Evolutionary conservation across 192 early-diverging fungal genomes (phyloP).

Genomic region (Gonapodya sp.): DNA sequence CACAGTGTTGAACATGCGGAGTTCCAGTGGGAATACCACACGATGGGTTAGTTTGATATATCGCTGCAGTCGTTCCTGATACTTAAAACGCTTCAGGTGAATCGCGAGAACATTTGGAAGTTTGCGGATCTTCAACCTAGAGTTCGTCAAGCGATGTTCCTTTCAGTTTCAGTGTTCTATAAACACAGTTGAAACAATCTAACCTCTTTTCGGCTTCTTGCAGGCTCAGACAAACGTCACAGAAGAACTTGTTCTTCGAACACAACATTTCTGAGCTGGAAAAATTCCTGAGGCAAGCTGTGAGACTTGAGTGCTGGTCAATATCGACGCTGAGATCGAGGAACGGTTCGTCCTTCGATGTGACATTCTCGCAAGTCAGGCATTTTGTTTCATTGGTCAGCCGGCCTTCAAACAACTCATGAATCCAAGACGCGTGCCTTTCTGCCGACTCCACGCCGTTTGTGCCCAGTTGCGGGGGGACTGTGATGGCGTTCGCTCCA

Average conservation of each 20-base stretch:
- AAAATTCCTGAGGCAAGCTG: slow-evolving; percentile 88
- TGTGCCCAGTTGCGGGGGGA: neutral
- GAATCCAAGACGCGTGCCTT: slow-evolving; percentile 69
- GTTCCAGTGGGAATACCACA: slow-evolving; percentile 87
- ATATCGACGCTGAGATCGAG: slow-evolving; percentile 95
- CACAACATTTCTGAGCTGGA: slow-evolving; percentile 90
- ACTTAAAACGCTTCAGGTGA: slow-evolving; percentile 97
- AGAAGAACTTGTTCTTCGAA: slow-evolving; percentile 97
- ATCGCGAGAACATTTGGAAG: slow-evolving; percentile 90
- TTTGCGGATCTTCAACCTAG: slow-evolving; percentile 88
- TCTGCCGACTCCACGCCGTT: neutral
- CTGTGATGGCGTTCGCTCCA: neutral
- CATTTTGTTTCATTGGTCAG: slow-evolving; percentile 96
- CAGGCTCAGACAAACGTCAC: slow-evolving; percentile 84
- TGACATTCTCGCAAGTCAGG: slow-evolving; percentile 91
- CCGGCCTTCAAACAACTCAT: slow-evolving; percentile 88
- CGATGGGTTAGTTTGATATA: slow-evolving; percentile 92
- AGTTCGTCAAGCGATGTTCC: neutral
- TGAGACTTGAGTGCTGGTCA: slow-evolving; percentile 90
- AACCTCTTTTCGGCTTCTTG: slow-evolving; percentile 93
- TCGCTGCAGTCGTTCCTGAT: slow-evolving; percentile 79
- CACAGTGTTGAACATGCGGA: slow-evolving; percentile 89
- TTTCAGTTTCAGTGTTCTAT: too few relatives aligned
- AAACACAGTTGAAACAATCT: neutral
- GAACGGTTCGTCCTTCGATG: slow-evolving; percentile 87